Evolutionary conservation across 1,284 basidiomycete genomes (phyloP).

Genomic region (Polyporus tsugae): DNA sequence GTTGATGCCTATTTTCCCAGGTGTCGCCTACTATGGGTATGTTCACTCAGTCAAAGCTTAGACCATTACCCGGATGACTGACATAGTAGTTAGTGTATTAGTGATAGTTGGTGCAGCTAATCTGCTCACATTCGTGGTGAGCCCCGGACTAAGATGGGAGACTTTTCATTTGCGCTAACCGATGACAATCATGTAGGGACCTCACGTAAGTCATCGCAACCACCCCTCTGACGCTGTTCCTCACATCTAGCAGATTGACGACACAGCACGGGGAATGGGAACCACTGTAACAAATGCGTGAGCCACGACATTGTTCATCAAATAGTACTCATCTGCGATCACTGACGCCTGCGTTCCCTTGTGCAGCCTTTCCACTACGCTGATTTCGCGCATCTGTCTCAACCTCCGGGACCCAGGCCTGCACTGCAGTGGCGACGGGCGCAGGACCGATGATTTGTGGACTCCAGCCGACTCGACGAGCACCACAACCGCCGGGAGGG

Average conservation of each 20-base stretch:
- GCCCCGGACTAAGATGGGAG: slow-evolving; percentile 1
- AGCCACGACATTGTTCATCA: slow-evolving; percentile 10
- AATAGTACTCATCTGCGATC: background rate
- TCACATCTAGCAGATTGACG: slow-evolving; percentile 9
- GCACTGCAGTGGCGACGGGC: slow-evolving; percentile 2
- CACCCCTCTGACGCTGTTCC: background rate
- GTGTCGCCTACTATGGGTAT: slow-evolving; percentile 28
- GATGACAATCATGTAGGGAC: background rate
- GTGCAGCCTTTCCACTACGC: slow-evolving; percentile 25
- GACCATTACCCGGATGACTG: background rate
- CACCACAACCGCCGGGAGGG: background rate
- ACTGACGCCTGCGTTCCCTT: background rate
- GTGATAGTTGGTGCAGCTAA: slow-evolving; percentile 30
- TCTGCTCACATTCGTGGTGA: slow-evolving; percentile 33
- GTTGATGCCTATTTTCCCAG: slow-evolving; percentile 6
- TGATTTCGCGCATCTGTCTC: slow-evolving; percentile 28
- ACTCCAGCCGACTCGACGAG: background rate
- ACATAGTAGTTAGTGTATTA: slow-evolving; percentile 25
- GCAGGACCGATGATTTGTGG: background rate
- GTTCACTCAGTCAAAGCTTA: background rate
- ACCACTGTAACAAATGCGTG: slow-evolving; percentile 37
- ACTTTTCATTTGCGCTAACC: background rate
- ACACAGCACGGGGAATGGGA: slow-evolving; percentile 20
- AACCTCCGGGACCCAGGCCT: slow-evolving; percentile 28
- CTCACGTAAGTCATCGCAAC: slow-evolving; percentile 4